phyloP scores from a whole-genome alignment of 805 yeast genomes.

The Wickerhamomyces alni region DNA sequence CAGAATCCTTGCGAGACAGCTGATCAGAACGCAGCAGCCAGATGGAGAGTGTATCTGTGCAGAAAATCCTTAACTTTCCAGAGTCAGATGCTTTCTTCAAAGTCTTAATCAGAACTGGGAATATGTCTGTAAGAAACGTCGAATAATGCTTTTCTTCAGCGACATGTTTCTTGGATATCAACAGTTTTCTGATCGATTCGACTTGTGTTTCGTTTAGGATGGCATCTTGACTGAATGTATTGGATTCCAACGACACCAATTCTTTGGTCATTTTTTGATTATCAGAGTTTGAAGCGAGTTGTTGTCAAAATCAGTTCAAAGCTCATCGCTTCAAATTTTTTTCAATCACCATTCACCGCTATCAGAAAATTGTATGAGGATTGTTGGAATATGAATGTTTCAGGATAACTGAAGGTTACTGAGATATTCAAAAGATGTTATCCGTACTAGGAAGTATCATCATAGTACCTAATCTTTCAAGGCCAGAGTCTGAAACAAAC shows the following conservation, averaged over 20 bases:
- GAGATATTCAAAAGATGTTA: too few relatives aligned
- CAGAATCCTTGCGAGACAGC: conserved; percentile 13
- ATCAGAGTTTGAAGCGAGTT: too few relatives aligned
- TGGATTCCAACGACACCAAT: neutral
- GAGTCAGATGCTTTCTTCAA: conserved; percentile 28
- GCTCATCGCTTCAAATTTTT: neutral
- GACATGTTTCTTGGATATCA: conserved; percentile 15
- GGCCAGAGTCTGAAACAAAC: too few relatives aligned
- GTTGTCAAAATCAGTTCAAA: too few relatives aligned
- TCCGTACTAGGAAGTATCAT: too few relatives aligned
- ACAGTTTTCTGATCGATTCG: conserved; percentile 5
- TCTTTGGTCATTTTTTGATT: neutral
- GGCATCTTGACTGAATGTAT: neutral
- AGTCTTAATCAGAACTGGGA: conserved; percentile 26
- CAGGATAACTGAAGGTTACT: too few relatives aligned
- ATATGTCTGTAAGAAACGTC: conserved; percentile 13
- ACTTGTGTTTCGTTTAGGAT: neutral
- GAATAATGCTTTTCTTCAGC: conserved; percentile 7
- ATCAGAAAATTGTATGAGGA: too few relatives aligned
- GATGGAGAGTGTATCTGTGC: conserved; percentile 57
- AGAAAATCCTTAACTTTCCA: conserved; percentile 32
- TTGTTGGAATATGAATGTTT: too few relatives aligned
- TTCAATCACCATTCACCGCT: too few relatives aligned
- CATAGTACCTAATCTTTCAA: too few relatives aligned
- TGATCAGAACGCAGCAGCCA: conserved; percentile 59